Evolutionary conservation across 495 filamentous ascomycete species (phyloP), one percentile per base, ranked within the genome.

Genomic region (Lasiosphaeriaceae sp.): DNA sequence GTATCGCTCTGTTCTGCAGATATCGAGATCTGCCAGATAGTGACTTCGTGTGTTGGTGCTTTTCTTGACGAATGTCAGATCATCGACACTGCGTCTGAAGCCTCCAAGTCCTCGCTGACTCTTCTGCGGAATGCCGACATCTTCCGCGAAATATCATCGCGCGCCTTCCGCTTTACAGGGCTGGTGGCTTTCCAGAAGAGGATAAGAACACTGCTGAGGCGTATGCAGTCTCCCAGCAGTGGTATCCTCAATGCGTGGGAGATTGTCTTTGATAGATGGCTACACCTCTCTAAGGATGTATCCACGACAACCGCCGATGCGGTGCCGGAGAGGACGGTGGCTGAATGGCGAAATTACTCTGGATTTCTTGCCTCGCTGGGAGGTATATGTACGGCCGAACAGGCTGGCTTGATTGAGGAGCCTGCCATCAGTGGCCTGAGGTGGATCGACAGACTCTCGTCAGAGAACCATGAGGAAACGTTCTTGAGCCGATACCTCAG

Each of bases 231-330:
- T 59, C 84, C 84, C 11, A 82, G 78, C 22, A 71, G 73, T 19
- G 83, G 84, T 17, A 84, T 87, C 48, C 69, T 87, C 44, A 77
- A 79, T 26, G 84, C 84, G 16, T 87, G 84, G 84, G 83, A 86
- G 63, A 72, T 71, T 6, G 80, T 84, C 7, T 87, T 86, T 55
- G 76, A 80, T 11, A 74, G 74, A 35, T 87, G 84, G 84, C 72
- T 80, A 20, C 77, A 79, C 39, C 59, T 85, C 14, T 83, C 79
- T 26, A 84, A 81, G 56, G 80, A 84, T 48, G 77, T 86, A 1
- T 79, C 82, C 12, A 78, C 75, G 23, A 67, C 71, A 0, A 66
- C 72, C 31, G 61, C 66, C 8, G 79, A 81, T 9, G 69, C 61
- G n/a, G 66, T 82, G 7, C 74, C 81, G 14, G 84, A 86, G 53